Base-by-base conservation (phyloP, 495 filamentous ascomycete species). In the Aspergillus egyptiacus region DNA sequence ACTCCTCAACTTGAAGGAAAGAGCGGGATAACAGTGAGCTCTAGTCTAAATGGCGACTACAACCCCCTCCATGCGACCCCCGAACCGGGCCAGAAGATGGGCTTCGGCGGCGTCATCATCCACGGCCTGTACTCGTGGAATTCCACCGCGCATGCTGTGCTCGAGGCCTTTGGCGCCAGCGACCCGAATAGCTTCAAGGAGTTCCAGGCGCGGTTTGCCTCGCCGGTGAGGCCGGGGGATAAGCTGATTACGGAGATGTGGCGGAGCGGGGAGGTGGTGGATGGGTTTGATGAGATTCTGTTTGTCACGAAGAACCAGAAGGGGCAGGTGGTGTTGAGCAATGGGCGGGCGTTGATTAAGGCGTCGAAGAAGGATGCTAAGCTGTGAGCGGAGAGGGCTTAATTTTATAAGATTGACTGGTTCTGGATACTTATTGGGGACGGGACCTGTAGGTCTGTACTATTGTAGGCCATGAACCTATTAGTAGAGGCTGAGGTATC, bases 41-140 rank as follows among this genome's bases (percentile, higher is more conserved):
- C 18, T 35, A 68, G 83, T 36, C 76, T 95, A 27, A 93, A 95
- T 53, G 89, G 88, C 57, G 89, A 94, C 66, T 95, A 94, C 64
- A 94, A 94, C 71, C 89, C 89, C 19, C 81, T 95, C 36, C 89
- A 95, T 61, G 86, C 87, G 6, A 84, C 82, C 22, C 89, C 88
- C 10, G 85, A 85, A 64, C 87, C 90, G 0, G 87, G 89, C 34
- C 68, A 76, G 65, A 85, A 88, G 71, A 91, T 95, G 87, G 88
- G 89, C 20, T 95, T 94, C 60, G 87, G 86, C 3, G 89, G 89
- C 32, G 77, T 80, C 48, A 95, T 94, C 60, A 89, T 94, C 62
- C 89, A 95, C 67, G 89, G 89, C 22, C 70, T 95, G 22, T 94
- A 79, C 66, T 86, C 81, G 49, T 94, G 85, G 83, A 95, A 94